Percentiles rank a stretch among this genome's conserved stretches.
Evolutionary conservation across 495 filamentous ascomycete genomes (phyloP).

Genomic region (Penicillium verhagenii): DNA sequence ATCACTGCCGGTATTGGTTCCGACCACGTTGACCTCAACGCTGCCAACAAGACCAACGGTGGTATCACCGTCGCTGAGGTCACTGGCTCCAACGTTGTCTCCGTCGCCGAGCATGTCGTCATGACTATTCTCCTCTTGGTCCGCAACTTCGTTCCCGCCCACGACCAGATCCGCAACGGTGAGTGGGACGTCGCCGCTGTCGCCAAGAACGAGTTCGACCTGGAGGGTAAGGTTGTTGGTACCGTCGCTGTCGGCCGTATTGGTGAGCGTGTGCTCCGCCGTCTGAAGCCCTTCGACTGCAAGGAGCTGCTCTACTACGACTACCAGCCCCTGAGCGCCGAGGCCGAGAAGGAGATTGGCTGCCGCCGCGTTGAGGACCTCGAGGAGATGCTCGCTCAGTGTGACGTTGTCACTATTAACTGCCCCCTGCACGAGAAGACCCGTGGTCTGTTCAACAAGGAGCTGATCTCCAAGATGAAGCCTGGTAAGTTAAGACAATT

Average conservation of each 20-base stretch:
- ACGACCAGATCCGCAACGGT: slow-evolving; percentile 84
- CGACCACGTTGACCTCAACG: slow-evolving; percentile 95
- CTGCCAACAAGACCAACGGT: slow-evolving; percentile 97
- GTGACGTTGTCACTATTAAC: slow-evolving; percentile 99
- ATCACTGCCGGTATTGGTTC: slow-evolving; percentile 97
- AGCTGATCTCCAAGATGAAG: slow-evolving; percentile 99
- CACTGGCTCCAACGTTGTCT: slow-evolving; percentile 90
- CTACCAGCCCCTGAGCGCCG: slow-evolving; percentile 88
- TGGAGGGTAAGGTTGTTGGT: slow-evolving; percentile 96
- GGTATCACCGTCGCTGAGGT: slow-evolving; percentile 97
- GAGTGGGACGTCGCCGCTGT: slow-evolving; percentile 95
- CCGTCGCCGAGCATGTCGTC: slow-evolving; percentile 90
- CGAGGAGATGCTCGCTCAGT: slow-evolving; percentile 94
- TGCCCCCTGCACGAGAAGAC: slow-evolving; percentile 99
- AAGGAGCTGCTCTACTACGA: slow-evolving; percentile 99
- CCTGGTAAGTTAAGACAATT: slow-evolving; percentile 42
- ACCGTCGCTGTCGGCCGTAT: slow-evolving; percentile 97
- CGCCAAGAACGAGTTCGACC: slow-evolving; percentile 96
- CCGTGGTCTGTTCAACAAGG: slow-evolving; percentile 95
- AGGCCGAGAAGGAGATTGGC: slow-evolving; percentile 95
- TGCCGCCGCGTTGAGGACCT: slow-evolving; percentile 82
- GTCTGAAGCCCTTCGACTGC: slow-evolving; percentile 96
- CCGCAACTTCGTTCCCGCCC: slow-evolving; percentile 96
- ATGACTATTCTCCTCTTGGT: slow-evolving; percentile 98
- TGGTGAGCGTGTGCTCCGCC: slow-evolving; percentile 93